These are phyloP conservation scores for Penicillium flavigenum DNA, from an alignment of 495 filamentous ascomycete genomes.

Conservation along the genomic window DNA sequence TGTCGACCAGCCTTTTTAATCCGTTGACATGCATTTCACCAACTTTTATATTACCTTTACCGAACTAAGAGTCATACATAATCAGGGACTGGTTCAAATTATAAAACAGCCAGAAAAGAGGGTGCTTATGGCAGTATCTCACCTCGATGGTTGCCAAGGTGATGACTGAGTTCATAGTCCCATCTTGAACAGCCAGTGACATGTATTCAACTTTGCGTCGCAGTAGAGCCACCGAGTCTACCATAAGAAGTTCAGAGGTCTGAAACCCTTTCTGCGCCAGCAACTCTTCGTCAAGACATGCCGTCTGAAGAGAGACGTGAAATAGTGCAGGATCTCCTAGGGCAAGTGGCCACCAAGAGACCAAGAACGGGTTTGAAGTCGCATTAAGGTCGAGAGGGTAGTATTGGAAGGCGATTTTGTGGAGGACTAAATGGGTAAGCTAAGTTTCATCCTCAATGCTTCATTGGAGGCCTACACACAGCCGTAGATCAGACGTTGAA, in stretches of 20 bases:
- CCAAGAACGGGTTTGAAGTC: slow-evolving; percentile 50
- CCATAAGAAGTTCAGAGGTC: slow-evolving; percentile 51
- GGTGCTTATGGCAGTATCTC: slow-evolving; percentile 12
- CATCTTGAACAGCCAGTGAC: slow-evolving; percentile 50
- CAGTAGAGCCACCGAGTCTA: slow-evolving; percentile 48
- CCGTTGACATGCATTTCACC: slow-evolving; percentile 52
- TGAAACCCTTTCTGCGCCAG: slow-evolving; percentile 48
- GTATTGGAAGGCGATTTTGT: slow-evolving; percentile 55
- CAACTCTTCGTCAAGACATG: slow-evolving; percentile 52
- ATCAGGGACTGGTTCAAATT: slow-evolving; percentile 2
- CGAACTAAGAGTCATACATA: slow-evolving; percentile 33
- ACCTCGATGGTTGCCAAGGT: slow-evolving; percentile 54
- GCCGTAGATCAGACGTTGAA: slow-evolving; percentile 50
- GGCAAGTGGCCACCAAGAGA: slow-evolving; percentile 56
- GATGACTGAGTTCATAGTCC: slow-evolving; percentile 54
- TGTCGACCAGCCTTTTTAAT: slow-evolving; percentile 43
- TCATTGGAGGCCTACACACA: slow-evolving; percentile 34
- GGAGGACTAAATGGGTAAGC: slow-evolving; percentile 38
- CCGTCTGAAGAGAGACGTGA: slow-evolving; percentile 54
- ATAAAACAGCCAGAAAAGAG: neutral
- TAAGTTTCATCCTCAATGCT: slow-evolving; percentile 2
- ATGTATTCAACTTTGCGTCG: slow-evolving; percentile 43
- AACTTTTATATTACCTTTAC: slow-evolving; percentile 46
- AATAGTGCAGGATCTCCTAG: slow-evolving; percentile 52
- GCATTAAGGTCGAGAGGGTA: slow-evolving; percentile 52